Conservation (phyloP, 805 yeast genomes). For the Candida pseudofarinosa region DNA sequence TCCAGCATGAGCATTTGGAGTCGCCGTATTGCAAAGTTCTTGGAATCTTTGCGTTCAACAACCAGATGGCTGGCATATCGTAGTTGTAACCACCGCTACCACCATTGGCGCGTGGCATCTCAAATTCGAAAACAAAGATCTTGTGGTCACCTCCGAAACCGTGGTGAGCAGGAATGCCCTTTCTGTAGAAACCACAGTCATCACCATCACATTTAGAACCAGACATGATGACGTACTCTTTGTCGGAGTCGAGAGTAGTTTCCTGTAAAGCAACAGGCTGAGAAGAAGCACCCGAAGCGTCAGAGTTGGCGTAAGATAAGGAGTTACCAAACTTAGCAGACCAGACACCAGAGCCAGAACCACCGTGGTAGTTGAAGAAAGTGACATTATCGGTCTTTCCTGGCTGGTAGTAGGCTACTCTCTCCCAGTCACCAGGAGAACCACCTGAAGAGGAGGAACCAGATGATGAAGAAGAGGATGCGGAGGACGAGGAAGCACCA, state of each 20-base stretch:
- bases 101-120: constrained; percentile 73
- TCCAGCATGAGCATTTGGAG: constrained; percentile 89
- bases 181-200: constrained; percentile 84
- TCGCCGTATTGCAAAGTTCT: constrained; percentile 93
- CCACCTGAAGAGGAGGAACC: constrained; percentile 28
- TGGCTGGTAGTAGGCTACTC: constrained; percentile 71
- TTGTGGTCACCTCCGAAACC: constrained; percentile 85
- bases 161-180: constrained; percentile 85
- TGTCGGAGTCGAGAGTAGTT: constrained; percentile 64
- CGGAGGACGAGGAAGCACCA: constrained; percentile 19
- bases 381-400: constrained; percentile 68
- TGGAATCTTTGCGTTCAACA: constrained; percentile 92
- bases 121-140: constrained; percentile 89
- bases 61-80: constrained; percentile 99
- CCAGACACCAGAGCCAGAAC: constrained; percentile 87
- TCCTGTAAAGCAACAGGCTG: constrained; percentile 66
- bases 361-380: constrained; percentile 88
- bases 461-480: constrained; percentile 19
- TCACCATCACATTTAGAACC: constrained; percentile 53
- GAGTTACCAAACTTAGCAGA: constrained; percentile 88
- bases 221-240: constrained; percentile 81
- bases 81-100: constrained; percentile 52
- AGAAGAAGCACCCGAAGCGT: constrained; percentile 72
- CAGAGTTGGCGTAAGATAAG: constrained; percentile 73
- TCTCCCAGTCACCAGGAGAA: constrained; percentile 60